Evolutionary conservation across 2,329 filamentous ascomycete genomes (phyloP), one percentile per base, ranked within the genome.

Genomic region (Aureobasidium namibiae): DNA sequence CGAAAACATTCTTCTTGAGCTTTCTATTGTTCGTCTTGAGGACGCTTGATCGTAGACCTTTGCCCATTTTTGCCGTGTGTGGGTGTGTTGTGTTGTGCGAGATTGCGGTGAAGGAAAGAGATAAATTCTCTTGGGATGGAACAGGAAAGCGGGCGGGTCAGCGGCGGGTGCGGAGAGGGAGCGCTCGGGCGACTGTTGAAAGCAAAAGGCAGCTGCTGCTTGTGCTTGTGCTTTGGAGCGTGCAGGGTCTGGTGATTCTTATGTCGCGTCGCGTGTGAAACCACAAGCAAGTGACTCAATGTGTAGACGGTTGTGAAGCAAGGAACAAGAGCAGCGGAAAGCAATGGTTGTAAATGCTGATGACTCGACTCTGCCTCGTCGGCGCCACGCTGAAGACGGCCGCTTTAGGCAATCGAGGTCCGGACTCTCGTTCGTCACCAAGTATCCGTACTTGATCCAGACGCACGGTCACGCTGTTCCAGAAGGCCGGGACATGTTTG

Each of bases 1-100:
- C 89, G 74, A 95, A 96, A 65, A 96, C 87, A 64, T 84, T 85
- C 65, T 83, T 79, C 73, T 92, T 92, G 64, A 96, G 81, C 67
- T 83, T 86, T 66, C 83, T 81, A 76, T 91, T 90, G 78, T 96
- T 96, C 68, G 81, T 80, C 78, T 96, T 96, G 68, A 80, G 84
- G 65, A 82, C 79, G 71, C 87, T 95, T 65, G 92, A 83, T 72
- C 92, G 82, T 62, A 88, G 79, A 71, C 89, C 88, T 73, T 95
- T 96, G 24, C 92, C 92, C 92, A 96, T 97, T 67, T 50, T 56
- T 48, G 34, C 24, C 24, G 59, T 81, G 61, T 63, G 31, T 18
- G 33, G 38, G n/a, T 13, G 26, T 59, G 61, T 56, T 44, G 60
- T 39, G 56, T 62, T 59, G 63, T 59, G 63, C 59, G 49, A 42